Evolutionary conservation across 805 yeast genomes (phyloP).

Genomic region (Saturnispora sekii): DNA sequence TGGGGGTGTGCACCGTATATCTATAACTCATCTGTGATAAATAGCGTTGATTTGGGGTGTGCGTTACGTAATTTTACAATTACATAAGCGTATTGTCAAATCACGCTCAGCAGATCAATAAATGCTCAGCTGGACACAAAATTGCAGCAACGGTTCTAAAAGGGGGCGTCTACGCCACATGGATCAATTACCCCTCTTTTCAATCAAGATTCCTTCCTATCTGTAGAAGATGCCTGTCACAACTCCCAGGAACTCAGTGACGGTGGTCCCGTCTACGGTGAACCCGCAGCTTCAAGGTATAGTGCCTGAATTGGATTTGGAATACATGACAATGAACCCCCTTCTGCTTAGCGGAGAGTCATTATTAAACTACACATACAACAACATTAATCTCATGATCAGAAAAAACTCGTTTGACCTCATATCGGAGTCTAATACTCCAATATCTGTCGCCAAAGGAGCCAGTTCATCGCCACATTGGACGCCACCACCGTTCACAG

Average conservation of each 20-base stretch:
- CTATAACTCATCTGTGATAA: no score
- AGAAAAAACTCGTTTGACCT: constrained; percentile 1
- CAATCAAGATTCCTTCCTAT: no score
- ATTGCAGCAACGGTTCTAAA: no score
- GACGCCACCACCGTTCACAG: constrained; percentile 3
- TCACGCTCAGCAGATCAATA: no score
- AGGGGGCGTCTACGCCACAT: no score
- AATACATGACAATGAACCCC: not conserved
- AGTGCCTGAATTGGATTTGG: constrained; percentile 2
- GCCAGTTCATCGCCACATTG: constrained; percentile 1
- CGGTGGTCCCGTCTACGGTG: not conserved
- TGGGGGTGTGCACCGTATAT: no score
- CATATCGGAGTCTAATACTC: not conserved
- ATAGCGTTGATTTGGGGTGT: no score
- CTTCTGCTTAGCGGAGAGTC: not conserved
- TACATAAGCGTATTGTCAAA: no score
- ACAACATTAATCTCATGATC: constrained; percentile 1
- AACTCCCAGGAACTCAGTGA: not conserved
- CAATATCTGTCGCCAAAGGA: not conserved
- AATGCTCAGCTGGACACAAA: no score
- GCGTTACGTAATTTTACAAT: no score
- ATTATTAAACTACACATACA: not conserved
- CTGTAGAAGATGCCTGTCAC: no score
- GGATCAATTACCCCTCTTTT: no score
- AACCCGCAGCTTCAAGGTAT: not conserved